phyloP scores from a whole-genome alignment of 2,329 filamentous ascomycete species.

The Calonectria ilicicola region DNA sequence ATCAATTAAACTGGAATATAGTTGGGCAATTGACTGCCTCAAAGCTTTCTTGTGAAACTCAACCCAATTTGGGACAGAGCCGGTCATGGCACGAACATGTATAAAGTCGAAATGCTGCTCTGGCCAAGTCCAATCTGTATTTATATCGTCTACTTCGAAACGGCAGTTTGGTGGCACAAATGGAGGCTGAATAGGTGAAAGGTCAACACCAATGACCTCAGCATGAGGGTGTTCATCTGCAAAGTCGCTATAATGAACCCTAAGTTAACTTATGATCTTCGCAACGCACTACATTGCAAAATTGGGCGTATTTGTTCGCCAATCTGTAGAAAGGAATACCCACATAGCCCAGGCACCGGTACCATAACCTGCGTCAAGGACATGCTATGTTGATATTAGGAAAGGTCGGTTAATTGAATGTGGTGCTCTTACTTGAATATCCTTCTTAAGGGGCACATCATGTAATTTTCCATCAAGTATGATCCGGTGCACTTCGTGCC shows the following conservation, averaged over 20 bases:
- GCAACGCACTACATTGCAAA: neutral
- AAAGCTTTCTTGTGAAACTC: conserved; percentile 60
- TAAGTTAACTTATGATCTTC: conserved; percentile 22
- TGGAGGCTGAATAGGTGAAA: conserved; percentile 69
- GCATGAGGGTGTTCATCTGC: conserved; percentile 57
- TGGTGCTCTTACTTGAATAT: conserved; percentile 26
- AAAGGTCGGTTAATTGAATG: neutral
- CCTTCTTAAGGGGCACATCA: conserved; percentile 45
- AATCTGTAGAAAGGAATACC: neutral
- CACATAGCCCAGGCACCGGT: conserved; percentile 52
- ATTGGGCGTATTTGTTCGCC: neutral
- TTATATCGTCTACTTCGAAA: conserved; percentile 74
- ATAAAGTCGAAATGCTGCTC: conserved; percentile 66
- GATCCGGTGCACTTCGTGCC: conserved; percentile 38
- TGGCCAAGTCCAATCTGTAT: conserved; percentile 60
- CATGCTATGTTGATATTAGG: conserved; percentile 11
- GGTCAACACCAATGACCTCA: conserved; percentile 64
- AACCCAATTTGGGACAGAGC: conserved; percentile 65
- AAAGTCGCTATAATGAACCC: conserved; percentile 30
- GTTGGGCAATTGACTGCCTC: conserved; percentile 53
- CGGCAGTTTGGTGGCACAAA: conserved; percentile 71
- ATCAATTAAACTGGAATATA: conserved; percentile 56
- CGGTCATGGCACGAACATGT: conserved; percentile 66
- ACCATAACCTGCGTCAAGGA: conserved; percentile 50
- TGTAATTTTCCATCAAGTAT: conserved; percentile 46